phyloP scores from a whole-genome alignment of 345 rosid species.

The Hibiscus trionum region DNA sequence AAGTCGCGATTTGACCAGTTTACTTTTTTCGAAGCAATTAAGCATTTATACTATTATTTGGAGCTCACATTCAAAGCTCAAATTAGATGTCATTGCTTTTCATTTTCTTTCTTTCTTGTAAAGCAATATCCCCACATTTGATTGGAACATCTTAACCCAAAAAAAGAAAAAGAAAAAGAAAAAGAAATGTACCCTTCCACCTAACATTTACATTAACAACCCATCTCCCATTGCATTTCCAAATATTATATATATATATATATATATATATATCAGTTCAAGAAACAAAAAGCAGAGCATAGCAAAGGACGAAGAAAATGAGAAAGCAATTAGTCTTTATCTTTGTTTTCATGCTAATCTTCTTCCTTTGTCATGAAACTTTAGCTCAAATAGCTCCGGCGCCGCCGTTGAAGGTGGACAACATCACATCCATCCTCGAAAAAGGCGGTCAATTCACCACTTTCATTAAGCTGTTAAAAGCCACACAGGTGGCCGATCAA shows the following conservation, averaged over 20 bases:
- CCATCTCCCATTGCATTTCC: neutral
- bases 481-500: conserved; percentile 61
- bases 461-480: conserved; percentile 45
- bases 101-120: neutral
- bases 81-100: too few species aligned
- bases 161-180: too few species aligned
- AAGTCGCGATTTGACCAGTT: too few species aligned
- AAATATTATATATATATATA: neutral
- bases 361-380: neutral
- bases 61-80: too few species aligned
- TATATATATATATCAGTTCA: neutral
- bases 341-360: neutral
- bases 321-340: neutral
- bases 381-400: conserved; percentile 5
- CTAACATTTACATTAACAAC: conserved; percentile 2
- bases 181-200: neutral
- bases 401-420: neutral
- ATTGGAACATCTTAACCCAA: neutral
- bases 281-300: neutral
- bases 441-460: conserved; percentile 18
- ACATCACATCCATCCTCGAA: conserved; percentile 7
- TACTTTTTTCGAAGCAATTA: too few species aligned
- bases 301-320: conserved; percentile 1
- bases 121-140: conserved; percentile 12
- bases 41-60: too few species aligned